Evolutionary conservation across 192 early-diverging fungal genomes (phyloP).

Genomic region (Gigaspora rosea): DNA sequence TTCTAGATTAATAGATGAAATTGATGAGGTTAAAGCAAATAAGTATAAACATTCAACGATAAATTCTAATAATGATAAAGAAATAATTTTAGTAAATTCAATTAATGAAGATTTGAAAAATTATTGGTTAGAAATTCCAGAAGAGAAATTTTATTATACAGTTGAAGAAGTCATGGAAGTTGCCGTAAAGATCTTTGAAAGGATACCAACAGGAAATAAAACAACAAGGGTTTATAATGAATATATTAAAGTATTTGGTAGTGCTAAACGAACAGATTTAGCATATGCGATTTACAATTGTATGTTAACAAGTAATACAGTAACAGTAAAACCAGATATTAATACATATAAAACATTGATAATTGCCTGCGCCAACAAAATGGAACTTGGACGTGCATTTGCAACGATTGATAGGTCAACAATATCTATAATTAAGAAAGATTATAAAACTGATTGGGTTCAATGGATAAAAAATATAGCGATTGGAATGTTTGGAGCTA

Average conservation of each 20-base stretch:
- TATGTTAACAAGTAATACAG: not conserved
- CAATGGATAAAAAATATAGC: not conserved
- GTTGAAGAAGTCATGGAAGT: conserved; percentile 4
- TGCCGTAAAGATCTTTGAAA: not conserved
- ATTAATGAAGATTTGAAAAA: conserved; percentile 11
- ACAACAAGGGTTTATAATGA: not conserved
- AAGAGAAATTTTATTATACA: not conserved
- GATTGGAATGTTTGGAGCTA: not conserved
- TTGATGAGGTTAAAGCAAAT: not conserved
- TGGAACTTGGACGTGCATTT: conserved; percentile 1
- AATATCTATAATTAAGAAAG: not conserved
- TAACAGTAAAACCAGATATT: not conserved
- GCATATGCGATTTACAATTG: not conserved
- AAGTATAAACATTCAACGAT: not conserved
- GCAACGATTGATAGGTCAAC: not conserved
- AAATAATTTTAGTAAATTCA: not conserved
- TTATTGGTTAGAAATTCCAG: conserved; percentile 13
- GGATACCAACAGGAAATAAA: not conserved
- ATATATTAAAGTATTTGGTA: conserved; percentile 14
- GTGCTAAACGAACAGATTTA: not conserved
- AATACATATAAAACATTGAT: conserved; percentile 17
- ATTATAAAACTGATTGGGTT: not conserved
- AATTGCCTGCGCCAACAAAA: not conserved
- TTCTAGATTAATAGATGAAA: not conserved
- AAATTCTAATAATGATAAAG: not conserved